These are phyloP conservation scores for Tetradesmus obliquus DNA, from an alignment of 139 green algal genomes.

Conservation along the genomic window DNA sequence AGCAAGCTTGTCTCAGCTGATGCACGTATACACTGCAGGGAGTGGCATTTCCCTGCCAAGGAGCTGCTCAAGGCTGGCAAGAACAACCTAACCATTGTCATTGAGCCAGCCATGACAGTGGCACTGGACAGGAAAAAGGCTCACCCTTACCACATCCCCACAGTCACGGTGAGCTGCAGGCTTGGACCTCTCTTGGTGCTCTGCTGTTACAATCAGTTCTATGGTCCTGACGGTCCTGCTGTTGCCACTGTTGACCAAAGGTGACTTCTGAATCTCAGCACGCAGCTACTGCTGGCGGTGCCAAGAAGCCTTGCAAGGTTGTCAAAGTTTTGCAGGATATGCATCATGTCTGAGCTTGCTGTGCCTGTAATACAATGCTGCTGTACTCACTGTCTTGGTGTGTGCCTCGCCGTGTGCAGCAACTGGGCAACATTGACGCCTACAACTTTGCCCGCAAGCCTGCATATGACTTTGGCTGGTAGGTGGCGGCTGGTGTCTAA, in stretches of 20 bases:
- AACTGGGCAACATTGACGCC: slow-evolving; percentile 52
- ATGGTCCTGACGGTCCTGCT: neutral
- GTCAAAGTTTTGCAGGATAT: no score
- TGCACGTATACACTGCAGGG: slow-evolving; percentile 1
- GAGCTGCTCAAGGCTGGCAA: neutral
- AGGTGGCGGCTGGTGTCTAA: neutral
- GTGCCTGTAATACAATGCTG: no score
- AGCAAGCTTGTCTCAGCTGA: neutral
- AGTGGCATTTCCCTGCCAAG: slow-evolving; percentile 19
- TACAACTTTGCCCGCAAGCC: slow-evolving; percentile 84
- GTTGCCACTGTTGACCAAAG: neutral
- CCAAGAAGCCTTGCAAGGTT: no score
- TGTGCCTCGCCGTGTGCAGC: slow-evolving; percentile 12
- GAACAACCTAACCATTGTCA: slow-evolving; percentile 33
- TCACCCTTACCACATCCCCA: slow-evolving; percentile 45
- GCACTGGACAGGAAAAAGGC: slow-evolving; percentile 10
- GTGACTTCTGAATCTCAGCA: no score
- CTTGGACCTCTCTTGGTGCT: neutral
- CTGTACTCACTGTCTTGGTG: no score
- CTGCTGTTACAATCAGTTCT: neutral
- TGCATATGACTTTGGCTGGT: slow-evolving; percentile 77
- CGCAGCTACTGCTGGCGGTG: no score
- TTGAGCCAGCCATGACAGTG: slow-evolving; percentile 30
- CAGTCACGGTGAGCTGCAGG: slow-evolving; percentile 40
- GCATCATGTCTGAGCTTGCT: no score